Percentiles rank a stretch among this genome's conserved stretches.
phyloP scores from a whole-genome alignment of 2,329 filamentous ascomycete genomes.

The Pseudopyricularia javanii region DNA sequence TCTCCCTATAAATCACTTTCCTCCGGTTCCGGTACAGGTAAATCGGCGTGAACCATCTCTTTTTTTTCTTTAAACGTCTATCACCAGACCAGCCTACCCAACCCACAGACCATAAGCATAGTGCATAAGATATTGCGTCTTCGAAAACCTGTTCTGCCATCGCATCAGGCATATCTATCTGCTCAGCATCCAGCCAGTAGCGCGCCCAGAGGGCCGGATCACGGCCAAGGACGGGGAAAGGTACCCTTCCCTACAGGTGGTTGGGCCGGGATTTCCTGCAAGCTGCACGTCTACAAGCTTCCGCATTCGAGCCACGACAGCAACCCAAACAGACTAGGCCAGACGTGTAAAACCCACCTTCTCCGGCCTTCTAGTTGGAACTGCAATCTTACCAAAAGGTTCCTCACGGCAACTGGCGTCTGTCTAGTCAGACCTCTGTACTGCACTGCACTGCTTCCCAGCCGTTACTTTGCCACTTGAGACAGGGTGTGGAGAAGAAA shows the following conservation, averaged over 20 bases:
- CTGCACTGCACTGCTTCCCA: not conserved
- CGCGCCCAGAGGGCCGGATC: not conserved
- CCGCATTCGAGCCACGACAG: slow-evolving; percentile 29
- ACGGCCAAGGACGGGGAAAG: not conserved
- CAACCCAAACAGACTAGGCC: slow-evolving; percentile 2
- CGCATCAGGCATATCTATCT: not conserved
- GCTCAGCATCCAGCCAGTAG: not conserved
- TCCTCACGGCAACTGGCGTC: not conserved
- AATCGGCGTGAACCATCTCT: no score
- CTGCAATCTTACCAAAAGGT: no score
- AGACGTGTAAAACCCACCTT: not conserved
- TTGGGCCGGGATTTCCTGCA: slow-evolving; percentile 17
- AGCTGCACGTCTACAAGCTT: slow-evolving; percentile 13
- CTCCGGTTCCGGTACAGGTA: no score
- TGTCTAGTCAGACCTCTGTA: not conserved
- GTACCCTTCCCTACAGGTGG: slow-evolving; percentile 6
- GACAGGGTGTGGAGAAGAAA: not conserved
- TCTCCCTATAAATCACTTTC: no score
- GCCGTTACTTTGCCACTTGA: not conserved
- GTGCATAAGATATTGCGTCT: not conserved
- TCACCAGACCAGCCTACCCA: not conserved
- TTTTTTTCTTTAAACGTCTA: not conserved
- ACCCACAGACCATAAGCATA: not conserved
- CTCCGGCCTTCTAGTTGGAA: not conserved
- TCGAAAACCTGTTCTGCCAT: not conserved